Base-by-base conservation (phyloP, 2,329 filamentous ascomycete species). In the Epichloe sp. region DNA sequence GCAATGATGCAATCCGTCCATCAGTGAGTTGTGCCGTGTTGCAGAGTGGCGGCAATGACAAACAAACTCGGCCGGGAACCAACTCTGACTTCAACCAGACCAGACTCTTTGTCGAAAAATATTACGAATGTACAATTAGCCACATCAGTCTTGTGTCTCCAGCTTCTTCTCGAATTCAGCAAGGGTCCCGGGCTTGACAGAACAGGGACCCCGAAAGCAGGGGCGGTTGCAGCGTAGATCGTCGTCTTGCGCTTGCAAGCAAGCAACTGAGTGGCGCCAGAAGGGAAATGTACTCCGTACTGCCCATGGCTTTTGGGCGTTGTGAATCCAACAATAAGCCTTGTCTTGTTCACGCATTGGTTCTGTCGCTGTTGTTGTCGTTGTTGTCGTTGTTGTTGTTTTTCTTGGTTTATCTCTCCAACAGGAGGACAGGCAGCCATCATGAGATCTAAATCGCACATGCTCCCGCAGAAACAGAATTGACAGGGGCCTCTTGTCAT, bases 201-300 rank as follows among this genome's bases (percentile, higher is more conserved):
- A 41, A 51, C 37, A 43, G 23, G 37, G 14, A 42, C 49, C 44
- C 44, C 49, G 49, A 42, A 26, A 43, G 8, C 44, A 47, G 31
- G 44, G 49, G 31, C 17, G 19, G 36, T 38, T 44, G 45, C 45
- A 47, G 45, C 14, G n/a, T 34, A 42, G 19, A 17, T 42, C 12
- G 23, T 49, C 37, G 37, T 40, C 37, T 40, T 44, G 43, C n/a
- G 31, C 26, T 31, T 44, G 31, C 40, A 43, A 43, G 41, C 41
- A 12, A 38, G 21, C 21, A 5, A 21, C 8, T 10, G 26, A 31
- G 26, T 11, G 17, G 19, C 19, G 40, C 6, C 40, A 19, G 11
- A 12, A 12, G 41, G 19, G 15, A 43, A 43, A 12, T 43, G 10
- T 12, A 43, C 41, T 23, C 19, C 21, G 41, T 19, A 44, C 31